phyloP scores from a whole-genome alignment of 192 early-diverging fungal species.

The Dissophora ornata region DNA sequence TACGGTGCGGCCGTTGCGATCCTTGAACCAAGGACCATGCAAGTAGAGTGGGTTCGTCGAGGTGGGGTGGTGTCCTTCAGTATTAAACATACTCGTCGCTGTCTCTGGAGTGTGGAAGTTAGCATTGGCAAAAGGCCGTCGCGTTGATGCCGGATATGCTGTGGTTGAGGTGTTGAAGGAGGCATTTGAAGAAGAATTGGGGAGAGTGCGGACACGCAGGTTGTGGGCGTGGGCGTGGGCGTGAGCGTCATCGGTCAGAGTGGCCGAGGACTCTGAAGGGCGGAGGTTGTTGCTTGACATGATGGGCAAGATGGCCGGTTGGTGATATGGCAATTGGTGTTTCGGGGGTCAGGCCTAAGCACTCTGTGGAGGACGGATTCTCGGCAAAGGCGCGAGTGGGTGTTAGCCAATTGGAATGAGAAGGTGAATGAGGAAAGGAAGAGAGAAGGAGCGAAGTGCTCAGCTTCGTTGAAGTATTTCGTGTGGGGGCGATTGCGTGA shows the following conservation, averaged over 20 bases:
- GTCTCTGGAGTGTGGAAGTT: no score
- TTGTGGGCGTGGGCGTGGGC: neutral
- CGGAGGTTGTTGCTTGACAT: conserved; percentile 9
- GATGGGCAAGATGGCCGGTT: no score
- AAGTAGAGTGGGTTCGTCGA: conserved; percentile 37
- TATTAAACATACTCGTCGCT: conserved; percentile 24
- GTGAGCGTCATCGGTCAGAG: conserved; percentile 30
- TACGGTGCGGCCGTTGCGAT: conserved; percentile 60
- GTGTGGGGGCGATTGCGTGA: neutral
- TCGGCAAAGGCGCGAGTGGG: neutral
- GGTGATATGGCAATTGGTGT: conserved; percentile 1
- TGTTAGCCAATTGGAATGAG: neutral
- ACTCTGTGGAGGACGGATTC: neutral
- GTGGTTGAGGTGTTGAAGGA: conserved; percentile 42
- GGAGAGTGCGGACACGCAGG: conserved; percentile 14
- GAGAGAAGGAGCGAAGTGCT: no score
- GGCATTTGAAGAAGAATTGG: conserved; percentile 30
- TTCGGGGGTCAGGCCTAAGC: neutral
- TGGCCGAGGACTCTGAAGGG: conserved; percentile 39
- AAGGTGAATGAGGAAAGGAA: neutral
- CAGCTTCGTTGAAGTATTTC: no score
- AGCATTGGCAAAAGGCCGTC: conserved; percentile 27
- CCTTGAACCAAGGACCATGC: conserved; percentile 60
- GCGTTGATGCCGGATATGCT: conserved; percentile 14
- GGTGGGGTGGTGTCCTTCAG: conserved; percentile 35